Evolutionary conservation across 768 basidiomycete genomes (phyloP), one percentile per base, ranked within the genome.

Genomic region (Serendipita sp.): DNA sequence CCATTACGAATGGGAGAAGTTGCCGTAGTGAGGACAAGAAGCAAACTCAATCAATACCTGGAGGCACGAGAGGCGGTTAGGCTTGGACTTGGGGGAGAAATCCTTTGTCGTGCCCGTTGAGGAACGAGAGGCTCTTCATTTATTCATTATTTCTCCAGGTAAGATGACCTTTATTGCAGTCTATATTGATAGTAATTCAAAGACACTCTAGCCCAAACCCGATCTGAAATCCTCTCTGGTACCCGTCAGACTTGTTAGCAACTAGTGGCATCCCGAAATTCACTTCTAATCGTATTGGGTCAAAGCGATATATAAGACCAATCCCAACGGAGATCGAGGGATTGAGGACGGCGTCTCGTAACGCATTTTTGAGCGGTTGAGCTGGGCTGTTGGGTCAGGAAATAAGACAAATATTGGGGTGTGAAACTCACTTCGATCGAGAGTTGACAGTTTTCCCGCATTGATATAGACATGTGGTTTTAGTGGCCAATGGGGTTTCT

Each of bases 1-100:
- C 92, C 94, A 0, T 77, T 98, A 64, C 86, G 87, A 0, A 83
- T 98, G 79, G 94, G 96, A 16, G 96, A 99, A 77, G 83, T 98
- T 68, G 88, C 89, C 24, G 82, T 98, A 8, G 83, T 99, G 16
- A 80, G 77, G 74, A 92, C 88, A 60, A 79, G 78, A 68, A 80
- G 78, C 70, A 82, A 76, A 75, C 84, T 88, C 71, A 77, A 88
- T 67, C 85, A 87, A 71, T 97, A 89, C 85, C 68, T 96, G 70
- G 95, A 99, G 73, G 94, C 92, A 3, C 79, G 94, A 73, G 94
- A 99, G 74, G 95, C 95, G 3, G 74, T 95, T 70, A 78, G 83
- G 73, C 72, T 91, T 71, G 84, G 83, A 62, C 67, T 93, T 5
- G 78, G 83, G 2, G 95, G 95, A 3, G 95, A 98, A 75, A 83